Evolutionary conservation across 192 early-diverging fungal species (phyloP).

Genomic region (Dissophora globulifera): DNA sequence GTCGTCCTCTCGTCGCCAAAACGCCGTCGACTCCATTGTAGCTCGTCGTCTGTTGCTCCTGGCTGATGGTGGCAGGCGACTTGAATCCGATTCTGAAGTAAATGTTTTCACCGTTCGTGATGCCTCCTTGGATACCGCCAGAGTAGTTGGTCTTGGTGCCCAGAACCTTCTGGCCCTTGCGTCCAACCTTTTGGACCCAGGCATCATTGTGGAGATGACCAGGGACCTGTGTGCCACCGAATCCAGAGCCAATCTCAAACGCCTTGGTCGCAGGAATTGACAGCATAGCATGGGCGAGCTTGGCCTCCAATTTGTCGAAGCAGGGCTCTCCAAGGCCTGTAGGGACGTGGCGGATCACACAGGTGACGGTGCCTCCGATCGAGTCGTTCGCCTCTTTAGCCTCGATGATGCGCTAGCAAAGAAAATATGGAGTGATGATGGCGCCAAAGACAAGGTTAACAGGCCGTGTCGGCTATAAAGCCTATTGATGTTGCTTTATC

Average conservation of each 20-base stretch:
- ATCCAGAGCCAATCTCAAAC: conserved; percentile 96
- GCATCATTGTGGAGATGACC: conserved; percentile 96
- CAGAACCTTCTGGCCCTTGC: conserved; percentile 62
- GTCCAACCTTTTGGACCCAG: conserved; percentile 71
- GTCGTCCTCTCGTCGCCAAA: conserved; percentile 91
- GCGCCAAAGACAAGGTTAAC: background rate
- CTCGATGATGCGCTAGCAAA: conserved; percentile 76
- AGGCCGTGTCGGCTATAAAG: too few relatives aligned
- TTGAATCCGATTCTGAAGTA: conserved; percentile 99
- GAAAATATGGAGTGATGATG: background rate
- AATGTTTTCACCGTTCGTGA: conserved; percentile 94
- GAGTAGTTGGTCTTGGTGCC: conserved; percentile 94
- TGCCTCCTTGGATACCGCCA: conserved; percentile 98
- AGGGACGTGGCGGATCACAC: conserved; percentile 94
- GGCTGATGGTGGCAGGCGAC: conserved; percentile 94
- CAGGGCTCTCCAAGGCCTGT: conserved; percentile 95
- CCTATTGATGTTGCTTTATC: background rate
- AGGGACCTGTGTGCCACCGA: conserved; percentile 85
- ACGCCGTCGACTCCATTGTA: conserved; percentile 86
- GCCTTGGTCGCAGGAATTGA: conserved; percentile 99
- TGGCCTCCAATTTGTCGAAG: conserved; percentile 98
- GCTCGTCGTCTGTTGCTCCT: conserved; percentile 87
- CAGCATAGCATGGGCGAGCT: conserved; percentile 97
- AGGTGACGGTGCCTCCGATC: conserved; percentile 94
- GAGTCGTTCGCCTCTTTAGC: conserved; percentile 88